Conservation (phyloP, 1,284 basidiomycete species). For the Neolentinus lepideus region DNA sequence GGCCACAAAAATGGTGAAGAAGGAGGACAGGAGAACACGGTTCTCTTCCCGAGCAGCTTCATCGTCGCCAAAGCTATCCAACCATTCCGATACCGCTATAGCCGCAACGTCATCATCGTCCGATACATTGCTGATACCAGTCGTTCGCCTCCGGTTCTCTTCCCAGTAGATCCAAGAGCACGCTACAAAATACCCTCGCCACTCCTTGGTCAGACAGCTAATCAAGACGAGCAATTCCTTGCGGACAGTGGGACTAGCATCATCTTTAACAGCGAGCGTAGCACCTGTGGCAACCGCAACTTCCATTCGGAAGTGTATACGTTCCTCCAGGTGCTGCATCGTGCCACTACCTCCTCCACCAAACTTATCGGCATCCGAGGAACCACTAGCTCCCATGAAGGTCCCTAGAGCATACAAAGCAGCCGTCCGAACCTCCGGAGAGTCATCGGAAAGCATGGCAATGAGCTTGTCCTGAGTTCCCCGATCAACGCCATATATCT, state of each 20-base stretch:
- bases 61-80: constrained; percentile 60
- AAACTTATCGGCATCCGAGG: constrained; percentile 52
- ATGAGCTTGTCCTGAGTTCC: constrained; percentile 87
- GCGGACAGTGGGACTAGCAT: constrained; percentile 93
- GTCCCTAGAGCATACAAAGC: constrained; percentile 91
- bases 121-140: constrained; percentile 11
- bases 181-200: constrained; percentile 92
- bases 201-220: constrained; percentile 91
- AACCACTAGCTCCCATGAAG: constrained; percentile 86
- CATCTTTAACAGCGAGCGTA: constrained; percentile 80
- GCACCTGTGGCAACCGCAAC: constrained; percentile 73
- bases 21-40: constrained; percentile 79
- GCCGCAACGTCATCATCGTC: constrained; percentile 61
- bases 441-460: constrained; percentile 78
- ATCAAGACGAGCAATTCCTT: constrained; percentile 93
- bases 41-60: constrained; percentile 70
- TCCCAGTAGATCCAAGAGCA: constrained; percentile 97
- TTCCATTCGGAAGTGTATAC: constrained; percentile 75
- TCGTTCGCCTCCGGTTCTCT: constrained; percentile 62
- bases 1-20: constrained; percentile 89
- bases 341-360: constrained; percentile 86
- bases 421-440: constrained; percentile 90
- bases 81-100: constrained; percentile 74
- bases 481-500: constrained; percentile 76
- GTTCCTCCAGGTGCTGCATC: constrained; percentile 77